Percentiles rank a stretch among this genome's conserved stretches.
Evolutionary conservation across 768 basidiomycete genomes (phyloP).

Genomic region (Phylloporus scabripes): DNA sequence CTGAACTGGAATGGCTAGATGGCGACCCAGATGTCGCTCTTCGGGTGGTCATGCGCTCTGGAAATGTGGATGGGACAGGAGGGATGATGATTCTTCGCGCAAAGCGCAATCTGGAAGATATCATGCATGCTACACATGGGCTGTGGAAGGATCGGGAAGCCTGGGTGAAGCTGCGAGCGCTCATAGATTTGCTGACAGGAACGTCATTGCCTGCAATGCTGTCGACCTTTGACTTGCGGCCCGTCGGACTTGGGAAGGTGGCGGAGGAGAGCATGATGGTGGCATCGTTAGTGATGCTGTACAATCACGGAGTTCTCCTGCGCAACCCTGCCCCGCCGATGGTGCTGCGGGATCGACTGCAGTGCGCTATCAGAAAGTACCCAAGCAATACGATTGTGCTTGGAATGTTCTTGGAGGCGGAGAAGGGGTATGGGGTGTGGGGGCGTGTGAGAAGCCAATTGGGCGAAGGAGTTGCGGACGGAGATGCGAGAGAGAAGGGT

Average conservation of each 20-base stretch:
- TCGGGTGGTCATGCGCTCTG: constrained; percentile 49
- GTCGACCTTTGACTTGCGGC: constrained; percentile 32
- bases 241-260: constrained; percentile 12
- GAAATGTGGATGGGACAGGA: constrained; percentile 45
- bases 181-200: constrained; percentile 58
- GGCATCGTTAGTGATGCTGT: constrained; percentile 53
- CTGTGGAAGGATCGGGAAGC: constrained; percentile 54
- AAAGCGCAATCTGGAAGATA: constrained; percentile 58
- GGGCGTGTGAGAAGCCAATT: constrained; percentile 57
- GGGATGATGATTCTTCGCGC: constrained; percentile 56
- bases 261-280: constrained; percentile 50
- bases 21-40: constrained; percentile 46
- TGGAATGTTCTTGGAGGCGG: constrained; percentile 69
- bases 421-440: constrained; percentile 77
- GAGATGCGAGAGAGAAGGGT: constrained; percentile 44
- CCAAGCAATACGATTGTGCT: constrained; percentile 68
- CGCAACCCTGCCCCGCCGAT: constrained; percentile 54
- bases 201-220: constrained; percentile 38
- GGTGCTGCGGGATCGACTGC: constrained; percentile 52
- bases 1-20: constrained; percentile 75
- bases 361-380: constrained; percentile 50
- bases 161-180: constrained; percentile 60
- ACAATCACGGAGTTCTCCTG: constrained; percentile 50
- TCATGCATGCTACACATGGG: constrained; percentile 27
- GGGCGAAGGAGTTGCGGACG: constrained; percentile 38